Evolutionary conservation across 495 filamentous ascomycete genomes (phyloP), one percentile per base, ranked within the genome.

Genomic region (Penicillium desertorum): DNA sequence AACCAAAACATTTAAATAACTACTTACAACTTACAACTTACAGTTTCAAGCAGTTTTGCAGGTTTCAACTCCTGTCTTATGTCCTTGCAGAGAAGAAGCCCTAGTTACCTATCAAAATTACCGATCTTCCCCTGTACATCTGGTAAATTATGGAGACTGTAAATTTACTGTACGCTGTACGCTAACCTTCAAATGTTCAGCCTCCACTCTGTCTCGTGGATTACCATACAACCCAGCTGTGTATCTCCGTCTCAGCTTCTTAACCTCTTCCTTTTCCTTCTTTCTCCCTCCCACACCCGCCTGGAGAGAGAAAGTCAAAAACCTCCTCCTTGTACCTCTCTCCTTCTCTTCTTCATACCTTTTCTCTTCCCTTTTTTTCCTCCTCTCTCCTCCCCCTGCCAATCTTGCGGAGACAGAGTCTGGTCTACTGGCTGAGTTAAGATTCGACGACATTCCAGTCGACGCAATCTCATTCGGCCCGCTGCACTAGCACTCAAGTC

Each of bases 311-410:
- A 78, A 66, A 51, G 63, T 64, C 57, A 65, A 68, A 64, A 62
- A 47, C 62, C 66, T 69, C 66, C 66, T 69, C 66, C 66, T 69
- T 69, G 66, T 69, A 69, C 66, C 57, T 66, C 61, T 59, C 63
- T 63, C 68, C 61, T 69, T 66, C 65, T 69, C 67, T 71, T 67
- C 67, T 64, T 61, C 63, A 62, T 67, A 68, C 61, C 57, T 72
- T 76, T 79, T 77, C 77, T 81, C 76, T 78, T 73, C 79, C 74
- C 76, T 79, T 72, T 77, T 79, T 76, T 79, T 72, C 63, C 63
- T 69, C 71, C 67, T 50, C 63, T 61, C 70, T 73, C 74, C 73
- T 76, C 23, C 23, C 72, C 79, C 79, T 79, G 79, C 69, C 79
- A 81, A 81, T 76, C 30, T 69, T 65, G 68, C 62, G 72, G 75